A percentile compares a stretch with the other conserved stretches of the same genome.
phyloP scores from a whole-genome alignment of 306 rosid genomes.

The cucumber (Cucumis sativus) region DNA sequence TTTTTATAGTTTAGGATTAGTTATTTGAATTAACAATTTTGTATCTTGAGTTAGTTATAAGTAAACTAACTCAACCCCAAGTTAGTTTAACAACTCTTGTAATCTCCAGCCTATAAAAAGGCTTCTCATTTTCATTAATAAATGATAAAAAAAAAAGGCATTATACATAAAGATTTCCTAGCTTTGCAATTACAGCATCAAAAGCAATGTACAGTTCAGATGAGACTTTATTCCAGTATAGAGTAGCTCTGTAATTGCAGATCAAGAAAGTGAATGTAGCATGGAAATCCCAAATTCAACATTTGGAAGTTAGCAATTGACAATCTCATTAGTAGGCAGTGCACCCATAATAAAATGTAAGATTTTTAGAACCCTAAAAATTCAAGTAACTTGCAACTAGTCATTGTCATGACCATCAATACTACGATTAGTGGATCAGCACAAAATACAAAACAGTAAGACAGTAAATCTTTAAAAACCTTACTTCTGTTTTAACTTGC shows the following conservation, averaged over 20 bases:
- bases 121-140: too few species aligned
- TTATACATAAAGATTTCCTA: too few species aligned
- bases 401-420: not conserved
- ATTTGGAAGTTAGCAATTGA: not conserved
- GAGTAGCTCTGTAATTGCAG: not conserved
- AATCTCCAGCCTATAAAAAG: too few species aligned
- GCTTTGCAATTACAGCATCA: too few species aligned
- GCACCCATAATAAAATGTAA: not conserved
- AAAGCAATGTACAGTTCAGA: not conserved
- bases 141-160: too few species aligned
- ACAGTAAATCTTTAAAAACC: conserved; percentile 15
- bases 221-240: not conserved
- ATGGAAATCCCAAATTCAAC: not conserved
- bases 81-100: too few species aligned
- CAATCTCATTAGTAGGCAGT: not conserved
- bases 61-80: too few species aligned
- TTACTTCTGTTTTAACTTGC: conserved; percentile 95
- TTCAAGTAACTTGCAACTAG: not conserved
- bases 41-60: too few species aligned
- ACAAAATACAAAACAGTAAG: not conserved
- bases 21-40: too few species aligned
- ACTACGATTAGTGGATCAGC: not conserved
- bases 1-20: too few species aligned
- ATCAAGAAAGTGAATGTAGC: not conserved
- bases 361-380: not conserved